Percentiles rank a stretch among this genome's conserved stretches.
These are phyloP conservation scores for Globisporangium iwayamae DNA, from an alignment of 352 stramenopile species.

Conservation along the genomic window DNA sequence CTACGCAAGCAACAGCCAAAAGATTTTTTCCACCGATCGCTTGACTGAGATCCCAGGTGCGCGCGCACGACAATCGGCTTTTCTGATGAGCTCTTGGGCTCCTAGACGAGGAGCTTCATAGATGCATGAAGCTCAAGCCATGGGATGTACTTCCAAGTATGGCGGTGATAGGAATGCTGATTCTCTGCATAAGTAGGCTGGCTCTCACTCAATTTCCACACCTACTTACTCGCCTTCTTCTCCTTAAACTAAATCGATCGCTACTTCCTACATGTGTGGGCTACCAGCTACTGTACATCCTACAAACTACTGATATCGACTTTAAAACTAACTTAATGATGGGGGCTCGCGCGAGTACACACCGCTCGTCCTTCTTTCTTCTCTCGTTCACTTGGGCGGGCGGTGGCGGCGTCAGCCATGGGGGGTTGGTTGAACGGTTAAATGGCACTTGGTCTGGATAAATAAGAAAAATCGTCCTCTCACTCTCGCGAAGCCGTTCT, in stretches of 20 bases:
- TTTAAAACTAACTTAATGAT: constrained; percentile 14
- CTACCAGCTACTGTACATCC: constrained; percentile 19
- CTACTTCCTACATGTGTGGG: constrained; percentile 7
- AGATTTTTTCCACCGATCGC: too few relatives aligned
- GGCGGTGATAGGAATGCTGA: not conserved
- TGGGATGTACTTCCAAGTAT: too few relatives aligned
- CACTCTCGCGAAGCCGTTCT: constrained; percentile 13
- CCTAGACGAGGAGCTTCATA: too few relatives aligned
- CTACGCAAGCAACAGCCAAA: too few relatives aligned
- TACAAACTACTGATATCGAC: constrained; percentile 8
- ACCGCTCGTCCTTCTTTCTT: not conserved
- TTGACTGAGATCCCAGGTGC: too few relatives aligned
- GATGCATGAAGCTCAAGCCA: too few relatives aligned
- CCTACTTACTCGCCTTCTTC: constrained; percentile 6
- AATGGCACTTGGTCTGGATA: constrained; percentile 20
- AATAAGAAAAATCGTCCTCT: constrained; percentile 30
- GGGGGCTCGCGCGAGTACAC: not conserved
- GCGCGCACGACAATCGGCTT: too few relatives aligned
- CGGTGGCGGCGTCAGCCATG: not conserved
- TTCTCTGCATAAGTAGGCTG: not conserved
- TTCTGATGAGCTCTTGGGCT: too few relatives aligned
- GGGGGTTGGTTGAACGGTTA: not conserved
- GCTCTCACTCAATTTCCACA: not conserved
- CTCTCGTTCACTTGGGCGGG: not conserved
- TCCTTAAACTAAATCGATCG: constrained; percentile 4